Evolutionary conservation across 139 green algal genomes (phyloP).

Genomic region (Haematococcus lacustris): DNA sequence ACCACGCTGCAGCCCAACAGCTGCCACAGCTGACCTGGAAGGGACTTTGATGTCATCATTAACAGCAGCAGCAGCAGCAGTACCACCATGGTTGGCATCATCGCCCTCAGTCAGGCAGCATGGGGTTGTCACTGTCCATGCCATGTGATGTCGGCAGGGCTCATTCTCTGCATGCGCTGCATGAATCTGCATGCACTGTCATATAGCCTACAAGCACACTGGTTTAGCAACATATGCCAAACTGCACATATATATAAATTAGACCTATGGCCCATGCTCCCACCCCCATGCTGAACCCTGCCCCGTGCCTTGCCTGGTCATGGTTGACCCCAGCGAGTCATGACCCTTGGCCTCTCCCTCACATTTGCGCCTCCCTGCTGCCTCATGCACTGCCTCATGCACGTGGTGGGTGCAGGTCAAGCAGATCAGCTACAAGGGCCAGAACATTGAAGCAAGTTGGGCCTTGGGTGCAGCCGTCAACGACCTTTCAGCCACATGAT

Average conservation of each 20-base stretch:
- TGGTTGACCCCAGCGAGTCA: not conserved
- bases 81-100: too few species aligned
- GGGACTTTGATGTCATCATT: too few species aligned
- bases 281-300: not conserved
- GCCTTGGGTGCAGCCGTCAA: conserved; percentile 83
- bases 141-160: too few species aligned
- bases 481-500: too few species aligned
- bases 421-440: conserved; percentile 74
- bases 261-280: too few species aligned
- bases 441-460: conserved; percentile 87
- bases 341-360: not conserved
- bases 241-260: not conserved
- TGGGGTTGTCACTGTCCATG: too few species aligned
- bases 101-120: too few species aligned
- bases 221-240: not conserved
- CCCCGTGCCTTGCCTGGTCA: not conserved
- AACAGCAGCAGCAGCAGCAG: too few species aligned
- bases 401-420: conserved; percentile 36
- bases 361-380: not conserved
- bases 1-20: too few species aligned
- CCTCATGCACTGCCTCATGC: too few species aligned
- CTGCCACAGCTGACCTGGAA: too few species aligned
- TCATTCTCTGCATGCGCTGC: too few species aligned
- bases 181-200: not conserved
- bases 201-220: not conserved